A percentile compares a stretch with the other conserved stretches of the same genome.
These are phyloP conservation scores for Eucalyptus marginata DNA, from an alignment of 345 rosid genomes.

Conservation along the genomic window DNA sequence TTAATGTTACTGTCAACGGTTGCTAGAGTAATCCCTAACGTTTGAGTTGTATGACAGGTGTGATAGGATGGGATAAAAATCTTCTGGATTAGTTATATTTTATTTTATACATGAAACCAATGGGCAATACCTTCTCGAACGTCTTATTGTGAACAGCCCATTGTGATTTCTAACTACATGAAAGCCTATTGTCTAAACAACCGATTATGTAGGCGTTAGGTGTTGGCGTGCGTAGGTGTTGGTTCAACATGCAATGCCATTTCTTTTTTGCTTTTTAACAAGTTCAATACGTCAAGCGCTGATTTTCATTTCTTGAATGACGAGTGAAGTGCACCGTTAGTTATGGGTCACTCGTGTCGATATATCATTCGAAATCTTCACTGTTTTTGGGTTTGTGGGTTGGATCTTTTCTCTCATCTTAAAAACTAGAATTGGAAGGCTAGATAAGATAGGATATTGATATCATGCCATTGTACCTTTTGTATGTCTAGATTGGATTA, in stretches of 20 bases:
- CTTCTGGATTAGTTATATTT: not conserved
- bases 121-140: not conserved
- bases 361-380: not conserved
- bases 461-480: not conserved
- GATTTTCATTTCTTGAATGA: not conserved
- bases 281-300: not conserved
- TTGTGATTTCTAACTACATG: not conserved
- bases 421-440: not conserved
- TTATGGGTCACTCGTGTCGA: not conserved
- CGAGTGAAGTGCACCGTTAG: not conserved
- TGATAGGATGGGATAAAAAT: not conserved
- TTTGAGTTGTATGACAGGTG: not conserved
- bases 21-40: not conserved
- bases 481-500: not conserved
- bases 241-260: not conserved
- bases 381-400: not conserved
- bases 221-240: not conserved
- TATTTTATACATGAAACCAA: not conserved
- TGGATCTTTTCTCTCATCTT: not conserved
- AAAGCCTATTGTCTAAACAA: not conserved
- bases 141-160: not conserved
- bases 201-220: not conserved
- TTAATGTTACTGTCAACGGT: not conserved
- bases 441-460: not conserved
- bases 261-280: not conserved